Percentiles rank a stretch among this genome's conserved stretches.
Conservation (phyloP, 2,329 filamentous ascomycete genomes). For the Scedosporium dehoogii region DNA sequence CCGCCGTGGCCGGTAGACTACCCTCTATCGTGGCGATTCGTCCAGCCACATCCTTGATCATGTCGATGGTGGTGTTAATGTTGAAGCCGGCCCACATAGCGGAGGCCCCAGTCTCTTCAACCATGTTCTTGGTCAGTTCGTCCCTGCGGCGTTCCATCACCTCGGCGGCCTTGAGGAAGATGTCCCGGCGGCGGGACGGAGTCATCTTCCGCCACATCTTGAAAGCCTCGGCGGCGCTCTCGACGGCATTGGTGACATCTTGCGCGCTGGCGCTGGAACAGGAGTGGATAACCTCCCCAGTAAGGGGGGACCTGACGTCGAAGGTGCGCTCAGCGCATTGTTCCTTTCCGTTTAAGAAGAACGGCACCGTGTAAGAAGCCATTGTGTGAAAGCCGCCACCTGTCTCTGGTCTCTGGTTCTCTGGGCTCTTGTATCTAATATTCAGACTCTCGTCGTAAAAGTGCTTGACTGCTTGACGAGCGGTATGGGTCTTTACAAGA, state of each 20-base stretch:
- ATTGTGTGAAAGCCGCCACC: not conserved
- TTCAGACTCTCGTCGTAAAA: no score
- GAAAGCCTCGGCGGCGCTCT: constrained; percentile 55
- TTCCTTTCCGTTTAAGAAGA: constrained; percentile 34
- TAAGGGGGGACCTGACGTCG: constrained; percentile 46
- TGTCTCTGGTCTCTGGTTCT: no score
- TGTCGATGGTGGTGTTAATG: constrained; percentile 22
- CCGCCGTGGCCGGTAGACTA: constrained; percentile 22
- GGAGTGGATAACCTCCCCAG: constrained; percentile 40
- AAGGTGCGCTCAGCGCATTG: constrained; percentile 37
- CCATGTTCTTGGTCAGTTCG: constrained; percentile 52
- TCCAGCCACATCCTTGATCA: constrained; percentile 33
- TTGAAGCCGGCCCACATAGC: constrained; percentile 31
- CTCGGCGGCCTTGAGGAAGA: constrained; percentile 60
- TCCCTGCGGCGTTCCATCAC: constrained; percentile 49
- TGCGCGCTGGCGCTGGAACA: constrained; percentile 46
- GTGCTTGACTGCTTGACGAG: no score
- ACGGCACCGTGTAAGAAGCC: constrained; percentile 19
- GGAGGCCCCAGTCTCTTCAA: constrained; percentile 33
- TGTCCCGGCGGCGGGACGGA: constrained; percentile 51
- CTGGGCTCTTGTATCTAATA: no score
- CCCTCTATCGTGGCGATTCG: constrained; percentile 28
- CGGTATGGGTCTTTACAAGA: no score
- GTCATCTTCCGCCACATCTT: constrained; percentile 57
- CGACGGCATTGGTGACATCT: constrained; percentile 42